Evolutionary conservation across 495 filamentous ascomycete genomes (phyloP).

Genomic region (Penicillium tannophilum): DNA sequence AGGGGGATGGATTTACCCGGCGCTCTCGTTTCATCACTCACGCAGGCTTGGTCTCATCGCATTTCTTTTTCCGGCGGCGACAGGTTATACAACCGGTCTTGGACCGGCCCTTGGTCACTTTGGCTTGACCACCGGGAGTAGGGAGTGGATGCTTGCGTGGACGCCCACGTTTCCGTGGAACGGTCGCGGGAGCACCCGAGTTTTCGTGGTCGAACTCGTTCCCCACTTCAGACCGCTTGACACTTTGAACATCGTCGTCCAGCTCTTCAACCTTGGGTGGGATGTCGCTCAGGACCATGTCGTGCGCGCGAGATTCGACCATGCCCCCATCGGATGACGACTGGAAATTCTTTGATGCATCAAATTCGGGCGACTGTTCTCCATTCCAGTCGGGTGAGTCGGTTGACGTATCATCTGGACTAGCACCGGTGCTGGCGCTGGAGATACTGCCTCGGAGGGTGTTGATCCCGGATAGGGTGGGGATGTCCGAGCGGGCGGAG

Average conservation of each 20-base stretch:
- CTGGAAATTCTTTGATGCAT: slow-evolving; percentile 13
- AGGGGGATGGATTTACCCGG: neutral
- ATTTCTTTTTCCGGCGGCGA: slow-evolving; percentile 93
- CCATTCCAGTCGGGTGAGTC: slow-evolving; percentile 41
- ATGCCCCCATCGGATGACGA: slow-evolving; percentile 9
- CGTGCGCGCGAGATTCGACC: slow-evolving; percentile 14
- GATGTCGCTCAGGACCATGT: slow-evolving; percentile 24
- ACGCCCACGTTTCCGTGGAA: slow-evolving; percentile 67
- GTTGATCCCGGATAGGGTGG: slow-evolving; percentile 27
- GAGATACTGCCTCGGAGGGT: slow-evolving; percentile 37
- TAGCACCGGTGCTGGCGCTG: slow-evolving; percentile 38
- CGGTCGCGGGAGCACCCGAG: slow-evolving; percentile 39
- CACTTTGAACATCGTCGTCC: slow-evolving; percentile 45
- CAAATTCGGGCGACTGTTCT: slow-evolving; percentile 31
- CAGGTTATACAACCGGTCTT: slow-evolving; percentile 96
- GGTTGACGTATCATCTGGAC: slow-evolving; percentile 41
- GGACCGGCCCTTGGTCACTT: slow-evolving; percentile 82
- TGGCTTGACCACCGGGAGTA: slow-evolving; percentile 56
- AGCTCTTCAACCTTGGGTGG: slow-evolving; percentile 49
- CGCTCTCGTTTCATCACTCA: slow-evolving; percentile 34
- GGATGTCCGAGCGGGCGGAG: slow-evolving; percentile 26
- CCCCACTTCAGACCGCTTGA: slow-evolving; percentile 40
- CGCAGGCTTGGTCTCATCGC: slow-evolving; percentile 88
- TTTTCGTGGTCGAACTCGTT: slow-evolving; percentile 14
- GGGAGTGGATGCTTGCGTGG: slow-evolving; percentile 81